Evolutionary conservation across 768 basidiomycete species (phyloP).

Genomic region (Coprinopsis strossmayeri): DNA sequence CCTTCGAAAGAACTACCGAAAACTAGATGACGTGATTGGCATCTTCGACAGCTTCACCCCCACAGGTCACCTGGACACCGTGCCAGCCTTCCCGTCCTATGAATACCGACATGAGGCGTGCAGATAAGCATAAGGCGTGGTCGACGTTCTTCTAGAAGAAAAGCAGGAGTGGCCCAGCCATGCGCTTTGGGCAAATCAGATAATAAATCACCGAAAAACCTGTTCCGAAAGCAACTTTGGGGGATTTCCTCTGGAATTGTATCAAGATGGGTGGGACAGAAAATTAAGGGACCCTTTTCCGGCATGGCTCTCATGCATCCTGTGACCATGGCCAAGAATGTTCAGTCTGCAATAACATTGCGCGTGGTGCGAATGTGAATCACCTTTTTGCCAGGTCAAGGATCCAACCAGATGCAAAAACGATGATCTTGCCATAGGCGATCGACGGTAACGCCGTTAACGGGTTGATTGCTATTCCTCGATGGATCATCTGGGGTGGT

Average conservation of each 20-base stretch:
- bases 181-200: not conserved
- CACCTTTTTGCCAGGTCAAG: conserved; percentile 13
- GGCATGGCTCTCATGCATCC: too few relatives aligned
- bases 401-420: conserved; percentile 56
- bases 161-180: not conserved
- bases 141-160: not conserved
- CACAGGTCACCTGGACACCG: not conserved
- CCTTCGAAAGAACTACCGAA: too few relatives aligned
- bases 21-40: not conserved
- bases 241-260: too few relatives aligned
- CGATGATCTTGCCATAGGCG: conserved; percentile 63
- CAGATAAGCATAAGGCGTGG: not conserved
- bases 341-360: too few relatives aligned
- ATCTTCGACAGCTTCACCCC: not conserved
- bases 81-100: not conserved
- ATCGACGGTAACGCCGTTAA: conserved; percentile 56
- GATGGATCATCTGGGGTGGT: conserved; percentile 15
- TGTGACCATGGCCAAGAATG: too few relatives aligned
- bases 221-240: too few relatives aligned
- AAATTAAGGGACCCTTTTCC: too few relatives aligned
- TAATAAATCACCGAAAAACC: too few relatives aligned
- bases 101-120: not conserved
- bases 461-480: conserved; percentile 28
- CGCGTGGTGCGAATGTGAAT: not conserved
- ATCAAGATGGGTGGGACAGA: too few relatives aligned